Conservation (phyloP, 2,329 filamentous ascomycete genomes). For the Aspergillus felis region DNA sequence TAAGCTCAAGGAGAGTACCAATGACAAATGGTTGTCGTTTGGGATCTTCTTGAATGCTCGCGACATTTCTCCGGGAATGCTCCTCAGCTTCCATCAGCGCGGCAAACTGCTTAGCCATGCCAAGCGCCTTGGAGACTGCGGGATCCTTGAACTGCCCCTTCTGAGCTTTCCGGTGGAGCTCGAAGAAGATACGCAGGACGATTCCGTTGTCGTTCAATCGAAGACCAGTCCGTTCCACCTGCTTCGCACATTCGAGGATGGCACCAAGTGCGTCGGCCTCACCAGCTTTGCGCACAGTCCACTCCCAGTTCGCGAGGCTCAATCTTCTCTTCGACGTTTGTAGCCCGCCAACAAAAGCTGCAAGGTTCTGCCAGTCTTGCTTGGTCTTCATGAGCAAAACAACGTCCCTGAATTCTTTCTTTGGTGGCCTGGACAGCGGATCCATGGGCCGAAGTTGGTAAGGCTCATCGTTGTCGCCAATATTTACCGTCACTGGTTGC, state of each 20-base stretch:
- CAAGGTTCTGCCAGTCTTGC: conserved; percentile 40
- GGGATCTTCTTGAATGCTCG: conserved; percentile 27
- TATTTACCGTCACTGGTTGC: conserved; percentile 39
- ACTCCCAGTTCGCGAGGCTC: conserved; percentile 24
- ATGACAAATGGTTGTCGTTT: conserved; percentile 41
- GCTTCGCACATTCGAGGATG: conserved; percentile 36
- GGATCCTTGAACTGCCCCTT: conserved; percentile 31
- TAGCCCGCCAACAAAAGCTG: conserved; percentile 39
- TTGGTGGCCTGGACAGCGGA: conserved; percentile 29
- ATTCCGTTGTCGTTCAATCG: conserved; percentile 26
- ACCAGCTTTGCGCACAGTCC: conserved; percentile 37
- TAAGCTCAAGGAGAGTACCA: conserved; percentile 43
- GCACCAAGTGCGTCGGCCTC: conserved; percentile 31
- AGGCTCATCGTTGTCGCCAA: conserved; percentile 35
- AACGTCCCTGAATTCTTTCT: conserved; percentile 27
- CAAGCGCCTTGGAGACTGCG: conserved; percentile 25
- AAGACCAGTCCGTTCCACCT: conserved; percentile 34
- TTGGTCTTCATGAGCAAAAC: conserved; percentile 34
- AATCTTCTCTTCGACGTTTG: conserved; percentile 26
- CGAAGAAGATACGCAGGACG: conserved; percentile 34
- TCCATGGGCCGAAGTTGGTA: conserved; percentile 38
- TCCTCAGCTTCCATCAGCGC: conserved; percentile 34
- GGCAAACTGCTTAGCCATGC: conserved; percentile 32
- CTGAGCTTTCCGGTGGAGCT: conserved; percentile 34
- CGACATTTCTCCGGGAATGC: conserved; percentile 17